phyloP scores from a whole-genome alignment of 1,139 yeast species.

The Zygoascus meyerae region DNA sequence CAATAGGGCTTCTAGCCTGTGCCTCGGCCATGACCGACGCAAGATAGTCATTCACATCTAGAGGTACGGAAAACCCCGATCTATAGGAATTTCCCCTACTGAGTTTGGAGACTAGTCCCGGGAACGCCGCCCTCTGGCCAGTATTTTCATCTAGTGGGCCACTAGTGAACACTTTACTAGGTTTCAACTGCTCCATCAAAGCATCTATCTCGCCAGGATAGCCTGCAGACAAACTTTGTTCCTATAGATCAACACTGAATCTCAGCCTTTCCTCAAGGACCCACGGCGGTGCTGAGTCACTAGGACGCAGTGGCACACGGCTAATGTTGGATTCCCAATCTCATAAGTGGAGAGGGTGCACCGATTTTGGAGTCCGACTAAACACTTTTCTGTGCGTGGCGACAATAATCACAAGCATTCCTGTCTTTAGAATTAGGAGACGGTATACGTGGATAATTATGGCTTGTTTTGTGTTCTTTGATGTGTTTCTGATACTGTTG shows the following conservation, averaged over 20 bases:
- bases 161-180: constrained; percentile 1
- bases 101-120: constrained; percentile 23
- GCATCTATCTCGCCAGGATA: too few relatives aligned
- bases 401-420: too few relatives aligned
- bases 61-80: constrained; percentile 13
- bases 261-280: background rate
- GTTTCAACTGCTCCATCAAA: too few relatives aligned
- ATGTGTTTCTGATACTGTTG: constrained; percentile 70
- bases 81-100: constrained; percentile 4
- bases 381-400: too few relatives aligned
- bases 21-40: constrained; percentile 25
- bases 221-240: too few relatives aligned
- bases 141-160: constrained; percentile 34
- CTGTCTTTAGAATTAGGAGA: too few relatives aligned
- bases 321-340: background rate
- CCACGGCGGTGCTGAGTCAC: background rate
- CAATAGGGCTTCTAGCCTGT: constrained; percentile 17
- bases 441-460: too few relatives aligned
- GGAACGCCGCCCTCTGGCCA: constrained; percentile 43
- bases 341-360: too few relatives aligned
- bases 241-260: too few relatives aligned
- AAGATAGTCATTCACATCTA: constrained; percentile 24
- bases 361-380: too few relatives aligned
- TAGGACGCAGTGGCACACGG: background rate
- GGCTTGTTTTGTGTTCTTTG: constrained; percentile 33